phyloP scores from a whole-genome alignment of 176 grass and related monocot species.

The Zea luxurians region DNA sequence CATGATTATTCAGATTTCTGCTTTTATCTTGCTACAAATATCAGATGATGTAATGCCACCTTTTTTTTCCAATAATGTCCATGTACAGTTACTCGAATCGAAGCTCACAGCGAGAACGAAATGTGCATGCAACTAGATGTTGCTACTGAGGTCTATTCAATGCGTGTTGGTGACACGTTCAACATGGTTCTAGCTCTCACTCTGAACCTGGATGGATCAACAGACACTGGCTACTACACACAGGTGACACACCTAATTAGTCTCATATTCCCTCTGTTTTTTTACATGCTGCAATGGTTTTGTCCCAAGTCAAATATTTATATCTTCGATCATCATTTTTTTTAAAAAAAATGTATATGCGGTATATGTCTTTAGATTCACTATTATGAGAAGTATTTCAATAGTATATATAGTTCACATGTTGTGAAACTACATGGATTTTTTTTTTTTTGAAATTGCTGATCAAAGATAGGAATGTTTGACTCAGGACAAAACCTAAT shows the following conservation, averaged over 20 bases:
- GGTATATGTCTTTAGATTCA: background rate
- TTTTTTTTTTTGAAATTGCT: too few relatives aligned
- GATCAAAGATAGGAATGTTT: too few relatives aligned
- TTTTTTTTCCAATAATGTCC: background rate
- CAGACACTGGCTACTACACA: conserved; percentile 54
- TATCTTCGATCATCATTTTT: too few relatives aligned
- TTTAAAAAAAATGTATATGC: background rate
- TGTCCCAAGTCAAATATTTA: too few relatives aligned
- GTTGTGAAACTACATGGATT: too few relatives aligned
- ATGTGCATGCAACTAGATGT: conserved; percentile 64
- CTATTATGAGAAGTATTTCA: background rate
- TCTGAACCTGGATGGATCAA: conserved; percentile 54
- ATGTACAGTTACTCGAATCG: conserved; percentile 51
- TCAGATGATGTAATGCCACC: background rate
- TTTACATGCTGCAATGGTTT: too few relatives aligned
- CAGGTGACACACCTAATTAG: conserved; percentile 37
- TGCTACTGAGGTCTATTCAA: conserved; percentile 62
- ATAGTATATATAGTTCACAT: background rate
- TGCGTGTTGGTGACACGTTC: conserved; percentile 46
- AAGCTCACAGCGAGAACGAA: conserved; percentile 51
- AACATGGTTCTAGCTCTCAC: conserved; percentile 65
- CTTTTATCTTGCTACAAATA: background rate
- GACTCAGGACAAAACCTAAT: too few relatives aligned
- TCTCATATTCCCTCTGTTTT: too few relatives aligned
- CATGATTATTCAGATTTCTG: background rate